Evolutionary conservation across 495 filamentous ascomycete genomes (phyloP).

Genomic region (Parmelia sp.): DNA sequence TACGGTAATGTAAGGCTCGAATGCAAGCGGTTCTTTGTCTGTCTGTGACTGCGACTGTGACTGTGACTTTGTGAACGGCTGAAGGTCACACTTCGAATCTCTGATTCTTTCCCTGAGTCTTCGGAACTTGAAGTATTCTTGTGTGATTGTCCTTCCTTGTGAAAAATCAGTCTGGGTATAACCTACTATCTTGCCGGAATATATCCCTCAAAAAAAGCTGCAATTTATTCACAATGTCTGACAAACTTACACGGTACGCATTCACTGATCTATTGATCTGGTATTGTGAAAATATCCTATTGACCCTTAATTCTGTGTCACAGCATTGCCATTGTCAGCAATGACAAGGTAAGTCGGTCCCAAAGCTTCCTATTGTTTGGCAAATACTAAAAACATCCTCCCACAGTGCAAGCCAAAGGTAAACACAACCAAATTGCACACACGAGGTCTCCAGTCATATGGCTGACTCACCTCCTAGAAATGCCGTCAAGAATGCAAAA

Average conservation of each 20-base stretch:
- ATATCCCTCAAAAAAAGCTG: too few relatives aligned
- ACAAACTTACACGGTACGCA: conserved; percentile 75
- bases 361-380: conserved; percentile 27
- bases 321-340: conserved; percentile 96
- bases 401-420: conserved; percentile 95
- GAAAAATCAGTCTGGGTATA: too few relatives aligned
- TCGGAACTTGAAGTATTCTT: background rate
- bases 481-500: conserved; percentile 98
- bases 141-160: background rate
- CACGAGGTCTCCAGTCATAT: conserved; percentile 11
- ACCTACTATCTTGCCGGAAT: too few relatives aligned
- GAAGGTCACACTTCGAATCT: background rate
- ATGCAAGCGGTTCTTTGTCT: background rate
- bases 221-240: conserved; percentile 74
- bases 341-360: conserved; percentile 73
- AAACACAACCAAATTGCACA: conserved; percentile 22
- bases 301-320: conserved; percentile 11
- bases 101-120: background rate
- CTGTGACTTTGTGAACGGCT: too few relatives aligned
- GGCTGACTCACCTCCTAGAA: conserved; percentile 46
- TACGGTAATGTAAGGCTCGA: conserved; percentile 2
- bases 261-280: background rate
- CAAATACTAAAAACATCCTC: conserved; percentile 32
- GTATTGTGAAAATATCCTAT: conserved; percentile 18
- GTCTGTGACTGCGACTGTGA: too few relatives aligned